These are phyloP conservation scores for Teunomyces panamensis DNA, from an alignment of 805 yeast species.

Conservation along the genomic window DNA sequence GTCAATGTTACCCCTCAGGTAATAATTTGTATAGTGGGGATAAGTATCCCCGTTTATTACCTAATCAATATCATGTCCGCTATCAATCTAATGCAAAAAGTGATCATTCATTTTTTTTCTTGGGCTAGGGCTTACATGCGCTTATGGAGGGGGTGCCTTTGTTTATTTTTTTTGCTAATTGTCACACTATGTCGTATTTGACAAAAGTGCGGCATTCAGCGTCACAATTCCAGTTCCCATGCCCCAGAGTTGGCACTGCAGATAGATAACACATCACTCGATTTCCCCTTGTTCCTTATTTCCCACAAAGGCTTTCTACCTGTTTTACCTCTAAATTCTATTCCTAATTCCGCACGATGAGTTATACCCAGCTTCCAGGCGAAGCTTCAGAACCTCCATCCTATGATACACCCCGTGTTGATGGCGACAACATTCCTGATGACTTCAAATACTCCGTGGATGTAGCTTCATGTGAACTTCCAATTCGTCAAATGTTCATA, in stretches of 20 bases:
- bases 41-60: neutral
- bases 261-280: neutral
- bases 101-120: neutral
- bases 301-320: no score
- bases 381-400: conserved; percentile 17
- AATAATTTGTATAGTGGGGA: neutral
- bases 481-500: conserved; percentile 71
- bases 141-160: neutral
- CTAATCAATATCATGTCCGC: neutral
- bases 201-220: neutral
- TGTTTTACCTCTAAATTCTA: neutral
- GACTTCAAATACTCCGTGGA: conserved; percentile 80
- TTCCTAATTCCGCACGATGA: neutral
- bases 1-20: no score
- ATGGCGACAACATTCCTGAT: conserved; percentile 50
- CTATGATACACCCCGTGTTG: conserved; percentile 22
- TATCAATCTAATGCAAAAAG: neutral
- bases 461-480: conserved; percentile 74
- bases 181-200: neutral
- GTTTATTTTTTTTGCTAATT: neutral
- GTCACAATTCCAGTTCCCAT: neutral
- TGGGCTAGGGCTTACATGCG: neutral
- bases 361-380: conserved; percentile 5
- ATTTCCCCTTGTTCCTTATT: neutral
- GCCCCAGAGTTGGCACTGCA: neutral